Evolutionary conservation across 176 grass and related monocot species (phyloP), one percentile per base, ranked within the genome.

Genomic region (Ampelocalamus luodianensis): DNA sequence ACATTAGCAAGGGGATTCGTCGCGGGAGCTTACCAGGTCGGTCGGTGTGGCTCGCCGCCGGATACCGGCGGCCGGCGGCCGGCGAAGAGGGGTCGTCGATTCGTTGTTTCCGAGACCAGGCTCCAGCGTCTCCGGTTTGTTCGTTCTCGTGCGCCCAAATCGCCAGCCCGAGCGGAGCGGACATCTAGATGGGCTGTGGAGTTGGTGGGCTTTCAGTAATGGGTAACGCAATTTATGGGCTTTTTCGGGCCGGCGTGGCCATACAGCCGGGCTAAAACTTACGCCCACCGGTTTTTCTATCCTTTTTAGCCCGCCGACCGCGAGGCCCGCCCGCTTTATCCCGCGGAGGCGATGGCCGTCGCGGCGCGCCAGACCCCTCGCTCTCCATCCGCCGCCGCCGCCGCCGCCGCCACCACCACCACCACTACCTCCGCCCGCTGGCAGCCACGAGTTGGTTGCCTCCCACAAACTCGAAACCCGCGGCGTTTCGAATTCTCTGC

Each of bases 191-290:
- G 56, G 42, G 42, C 42, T n/a, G 3, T 71, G 17, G 1, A 12
- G 1, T 18, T 6, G 18, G 6, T 36, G 32, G 64, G 51, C 75
- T 61, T 13, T 11, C 0, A 8, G 4, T 3, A 0, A 10, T 72
- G 11, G 45, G 7, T 1, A 17, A n/a, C 0, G 0, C 0, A 1
- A 0, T 0, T n/a, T 2, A 17, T 79, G 23, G 26, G 3, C 29
- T 5, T 80, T 71, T 22, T 20, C 22, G 23, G 0, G 39, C 17
- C 3, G 26, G 24, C 12, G 8, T 3, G 12, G 13, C 45, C 11
- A 48, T 48, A 0, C 45, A 7, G 12, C 5, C 37, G 20, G 13
- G 62, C 60, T 27, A 13, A 68, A 45, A 76, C 29, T 7, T 67
- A 56, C 3, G 10, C 53, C 79, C 65, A 81, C 44, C 22, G 6